These are phyloP conservation scores for Gossypium schwendimanii DNA, from an alignment of 441 rosid species.

Conservation along the genomic window DNA sequence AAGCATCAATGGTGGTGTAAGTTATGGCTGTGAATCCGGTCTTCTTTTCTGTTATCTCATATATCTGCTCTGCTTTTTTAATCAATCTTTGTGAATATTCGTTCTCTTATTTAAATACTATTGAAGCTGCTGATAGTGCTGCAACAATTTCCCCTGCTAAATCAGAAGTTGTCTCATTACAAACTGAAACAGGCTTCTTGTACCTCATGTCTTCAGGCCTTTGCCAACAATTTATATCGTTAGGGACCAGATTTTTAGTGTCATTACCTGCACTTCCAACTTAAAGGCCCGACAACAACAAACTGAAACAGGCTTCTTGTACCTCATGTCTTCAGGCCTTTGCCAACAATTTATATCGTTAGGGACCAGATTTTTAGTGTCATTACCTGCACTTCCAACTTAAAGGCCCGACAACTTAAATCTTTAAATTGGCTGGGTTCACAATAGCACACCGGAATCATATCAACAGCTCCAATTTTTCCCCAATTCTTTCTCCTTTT, in stretches of 20 bases:
- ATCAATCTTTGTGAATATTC: constrained; percentile 24
- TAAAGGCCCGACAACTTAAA: constrained; percentile 3
- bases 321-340: constrained; percentile 58
- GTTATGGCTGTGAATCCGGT: constrained; percentile 17
- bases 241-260: constrained; percentile 13
- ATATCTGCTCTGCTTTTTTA: constrained; percentile 30
- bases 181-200: constrained; percentile 35
- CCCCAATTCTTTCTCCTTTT: too few relatives aligned
- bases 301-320: constrained; percentile 34
- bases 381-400: constrained; percentile 42
- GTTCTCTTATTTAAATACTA: constrained; percentile 41
- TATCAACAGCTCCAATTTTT: too few relatives aligned
- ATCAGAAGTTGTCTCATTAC: constrained; percentile 40
- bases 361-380: constrained; percentile 11
- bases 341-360: constrained; percentile 52
- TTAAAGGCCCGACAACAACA: constrained; percentile 49
- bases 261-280: constrained; percentile 37
- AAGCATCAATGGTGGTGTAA: constrained; percentile 27
- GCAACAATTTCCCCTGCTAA: constrained; percentile 52
- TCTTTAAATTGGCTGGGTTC: too few relatives aligned
- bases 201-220: constrained; percentile 59
- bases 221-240: constrained; percentile 52
- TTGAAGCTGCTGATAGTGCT: constrained; percentile 49
- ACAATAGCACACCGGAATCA: too few relatives aligned
- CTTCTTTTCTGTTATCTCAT: constrained; percentile 27